phyloP scores from a whole-genome alignment of 768 basidiomycete genomes.

The Lactifluus pinguis region DNA sequence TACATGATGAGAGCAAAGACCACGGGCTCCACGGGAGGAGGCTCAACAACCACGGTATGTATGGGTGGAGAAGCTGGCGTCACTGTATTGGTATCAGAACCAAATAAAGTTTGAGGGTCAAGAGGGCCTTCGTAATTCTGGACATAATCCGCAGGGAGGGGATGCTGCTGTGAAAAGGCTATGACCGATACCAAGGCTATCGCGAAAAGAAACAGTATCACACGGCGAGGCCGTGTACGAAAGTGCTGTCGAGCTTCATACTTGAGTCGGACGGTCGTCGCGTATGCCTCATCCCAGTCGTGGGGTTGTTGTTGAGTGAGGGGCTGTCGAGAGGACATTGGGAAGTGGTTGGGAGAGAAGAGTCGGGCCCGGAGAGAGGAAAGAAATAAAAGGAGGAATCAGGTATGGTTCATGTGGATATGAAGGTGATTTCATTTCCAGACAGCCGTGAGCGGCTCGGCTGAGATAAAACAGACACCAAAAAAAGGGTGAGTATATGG shows the following conservation, averaged over 20 bases:
- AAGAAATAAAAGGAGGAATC: too few relatives aligned
- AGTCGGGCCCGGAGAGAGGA: background rate
- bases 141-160: background rate
- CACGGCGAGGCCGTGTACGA: background rate
- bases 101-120: background rate
- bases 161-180: background rate
- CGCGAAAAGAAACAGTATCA: background rate
- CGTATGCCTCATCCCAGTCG: background rate
- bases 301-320: background rate
- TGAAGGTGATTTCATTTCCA: too few relatives aligned
- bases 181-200: background rate
- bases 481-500: too few relatives aligned
- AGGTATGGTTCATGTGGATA: too few relatives aligned
- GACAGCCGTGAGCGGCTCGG: too few relatives aligned
- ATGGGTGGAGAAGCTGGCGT: background rate
- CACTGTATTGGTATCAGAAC: background rate
- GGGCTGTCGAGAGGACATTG: background rate
- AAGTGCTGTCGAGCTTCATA: background rate
- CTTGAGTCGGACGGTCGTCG: too few relatives aligned
- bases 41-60: background rate
- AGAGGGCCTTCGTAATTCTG: background rate
- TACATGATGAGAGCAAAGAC: slow-evolving; percentile 17
- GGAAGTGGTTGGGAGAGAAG: background rate
- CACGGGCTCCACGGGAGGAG: background rate
- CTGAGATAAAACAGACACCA: too few relatives aligned